Conservation (phyloP, 1,284 basidiomycete species). For the Leccinum pachyderme region DNA sequence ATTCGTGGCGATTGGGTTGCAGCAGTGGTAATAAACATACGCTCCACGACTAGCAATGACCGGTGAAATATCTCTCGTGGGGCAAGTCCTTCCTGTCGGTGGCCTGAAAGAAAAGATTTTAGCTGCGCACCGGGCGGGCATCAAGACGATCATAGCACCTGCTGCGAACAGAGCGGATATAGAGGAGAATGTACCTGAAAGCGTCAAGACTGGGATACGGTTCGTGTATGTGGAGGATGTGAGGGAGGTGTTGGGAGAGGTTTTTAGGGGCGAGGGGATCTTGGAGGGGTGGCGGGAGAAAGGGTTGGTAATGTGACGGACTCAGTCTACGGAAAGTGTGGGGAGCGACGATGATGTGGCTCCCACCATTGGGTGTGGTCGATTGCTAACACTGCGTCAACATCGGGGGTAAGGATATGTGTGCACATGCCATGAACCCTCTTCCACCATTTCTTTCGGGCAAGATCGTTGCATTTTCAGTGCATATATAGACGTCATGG, state of each 20-base stretch:
- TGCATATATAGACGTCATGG: neutral
- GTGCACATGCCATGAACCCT: neutral
- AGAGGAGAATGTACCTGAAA: constrained; percentile 92
- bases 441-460: neutral
- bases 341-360: neutral
- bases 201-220: constrained; percentile 89
- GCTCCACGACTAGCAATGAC: constrained; percentile 75
- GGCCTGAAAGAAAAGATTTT: constrained; percentile 96
- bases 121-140: constrained; percentile 90
- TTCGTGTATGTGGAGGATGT: constrained; percentile 95
- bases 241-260: constrained; percentile 81
- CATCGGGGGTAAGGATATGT: neutral
- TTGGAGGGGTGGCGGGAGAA: constrained; percentile 65
- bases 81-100: constrained; percentile 91
- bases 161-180: constrained; percentile 88
- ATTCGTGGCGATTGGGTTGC: neutral
- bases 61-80: constrained; percentile 90
- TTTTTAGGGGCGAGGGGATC: constrained; percentile 66
- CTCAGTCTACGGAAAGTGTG: neutral
- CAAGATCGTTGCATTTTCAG: neutral
- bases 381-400: neutral
- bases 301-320: neutral
- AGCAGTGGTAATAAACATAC: neutral
- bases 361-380: neutral
- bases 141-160: constrained; percentile 88